Base-by-base conservation (phyloP, 805 yeast species). In the Nakazawaea ishiwadae region DNA sequence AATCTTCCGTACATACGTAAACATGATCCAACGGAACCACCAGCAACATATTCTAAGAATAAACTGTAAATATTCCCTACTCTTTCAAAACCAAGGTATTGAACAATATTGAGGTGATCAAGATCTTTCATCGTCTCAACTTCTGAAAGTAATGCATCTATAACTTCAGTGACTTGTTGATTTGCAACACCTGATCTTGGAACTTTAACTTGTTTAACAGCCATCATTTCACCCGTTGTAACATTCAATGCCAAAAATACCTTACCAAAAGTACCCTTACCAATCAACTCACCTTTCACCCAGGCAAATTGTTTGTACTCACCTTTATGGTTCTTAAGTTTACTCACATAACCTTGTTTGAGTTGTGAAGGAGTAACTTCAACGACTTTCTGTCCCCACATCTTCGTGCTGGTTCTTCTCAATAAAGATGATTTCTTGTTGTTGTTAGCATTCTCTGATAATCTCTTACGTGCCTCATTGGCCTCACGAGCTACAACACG, bases 181-280 rank as follows among this genome's bases (percentile, higher is more conserved):
- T 69, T 66, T 37, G 64, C 51, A 26, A 69, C 55, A 41, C 64
- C 60, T 3, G 54, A 48, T 17, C 29, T 27, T 10, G 38, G 38
- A 10, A 83, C 81, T 31, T 75, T 81, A 2, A 91, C 96, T 61
- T 93, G 99, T 56, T 93, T 93, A 2, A 93, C 99, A 0, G 99
- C 99, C 66, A 93, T 84, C 96, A 93, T 89, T 54, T 93, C 99
- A 41, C 98, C 98, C 0, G 96, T 88, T 1, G 98, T 93, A 14
- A 89, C 90, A 60, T 93, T 93, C 55, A 93, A 71, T 1, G 96
- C 97, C 42, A 93, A 68, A 55, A 74, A 91, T 1, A 93, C 99
- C 28, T 86, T 81, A 8, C 99, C 99, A 68, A 90, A 93, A 1
- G 97, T 90, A 0, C 99, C 99, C 44, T 87, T 79, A 0, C 99